A percentile compares a stretch with the other conserved stretches of the same genome.
Evolutionary conservation across 1,284 basidiomycete species (phyloP).

Genomic region (Ceratobasidium sp.): DNA sequence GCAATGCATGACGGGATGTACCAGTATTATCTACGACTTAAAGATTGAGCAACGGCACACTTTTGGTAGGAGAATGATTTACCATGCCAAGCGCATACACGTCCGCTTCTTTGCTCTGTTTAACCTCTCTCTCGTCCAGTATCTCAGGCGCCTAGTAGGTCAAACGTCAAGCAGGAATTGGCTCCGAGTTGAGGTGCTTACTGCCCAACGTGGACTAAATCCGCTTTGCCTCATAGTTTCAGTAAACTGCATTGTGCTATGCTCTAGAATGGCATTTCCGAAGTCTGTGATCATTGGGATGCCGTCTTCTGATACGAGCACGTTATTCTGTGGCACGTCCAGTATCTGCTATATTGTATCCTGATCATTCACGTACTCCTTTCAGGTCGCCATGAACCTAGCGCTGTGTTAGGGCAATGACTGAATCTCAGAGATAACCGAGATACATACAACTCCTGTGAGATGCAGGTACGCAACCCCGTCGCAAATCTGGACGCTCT

Average conservation of each 20-base stretch:
- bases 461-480: conserved; percentile 2
- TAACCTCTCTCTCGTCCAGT: background rate
- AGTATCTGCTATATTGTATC: background rate
- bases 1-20: background rate
- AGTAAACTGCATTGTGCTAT: background rate
- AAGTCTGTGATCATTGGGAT: conserved; percentile 1
- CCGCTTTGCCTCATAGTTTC: background rate
- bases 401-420: background rate
- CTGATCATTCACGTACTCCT: background rate
- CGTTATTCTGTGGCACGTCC: background rate
- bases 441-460: conserved; percentile 9
- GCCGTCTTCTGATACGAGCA: conserved; percentile 13
- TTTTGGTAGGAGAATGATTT: no score
- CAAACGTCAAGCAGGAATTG: background rate
- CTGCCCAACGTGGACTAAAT: background rate
- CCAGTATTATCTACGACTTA: background rate
- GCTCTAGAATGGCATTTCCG: background rate
- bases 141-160: background rate
- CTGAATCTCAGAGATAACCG: background rate
- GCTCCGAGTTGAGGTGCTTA: background rate
- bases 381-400: conserved; percentile 14
- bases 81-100: background rate
- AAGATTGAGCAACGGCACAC: background rate
- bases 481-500: conserved; percentile 3
- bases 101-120: background rate